These are phyloP conservation scores for Hypoxylon subgilvum DNA, from an alignment of 495 filamentous ascomycete species.

Conservation along the genomic window DNA sequence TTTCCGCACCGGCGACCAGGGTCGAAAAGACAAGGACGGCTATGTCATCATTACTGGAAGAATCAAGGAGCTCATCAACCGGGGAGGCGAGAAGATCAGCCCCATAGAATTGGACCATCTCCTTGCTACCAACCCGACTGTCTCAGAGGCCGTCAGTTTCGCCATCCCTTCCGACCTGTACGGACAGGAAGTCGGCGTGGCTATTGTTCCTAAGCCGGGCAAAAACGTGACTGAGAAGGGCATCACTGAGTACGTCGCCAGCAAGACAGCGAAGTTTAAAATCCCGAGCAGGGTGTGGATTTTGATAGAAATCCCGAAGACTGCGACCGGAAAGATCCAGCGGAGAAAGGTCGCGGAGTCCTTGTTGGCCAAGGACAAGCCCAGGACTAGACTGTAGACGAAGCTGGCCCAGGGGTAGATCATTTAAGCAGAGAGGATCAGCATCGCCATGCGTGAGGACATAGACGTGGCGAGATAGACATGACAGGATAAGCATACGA, in stretches of 20 bases:
- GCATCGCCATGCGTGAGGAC: too few relatives aligned
- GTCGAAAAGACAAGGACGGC: conserved; percentile 72
- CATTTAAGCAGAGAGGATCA: too few relatives aligned
- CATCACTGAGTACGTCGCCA: conserved; percentile 67
- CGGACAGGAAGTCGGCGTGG: conserved; percentile 80
- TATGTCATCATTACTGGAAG: conserved; percentile 79
- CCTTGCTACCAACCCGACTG: conserved; percentile 67
- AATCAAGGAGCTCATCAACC: conserved; percentile 86
- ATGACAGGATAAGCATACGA: too few relatives aligned
- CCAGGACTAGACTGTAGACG: too few relatives aligned
- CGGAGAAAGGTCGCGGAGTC: conserved; percentile 78
- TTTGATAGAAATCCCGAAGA: conserved; percentile 86
- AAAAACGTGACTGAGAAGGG: conserved; percentile 58
- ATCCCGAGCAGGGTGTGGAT: conserved; percentile 79
- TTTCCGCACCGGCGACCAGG: conserved; percentile 87
- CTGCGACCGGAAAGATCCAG: conserved; percentile 88
- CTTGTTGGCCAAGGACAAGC: too few relatives aligned
- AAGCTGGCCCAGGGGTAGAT: too few relatives aligned
- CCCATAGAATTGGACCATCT: conserved; percentile 86
- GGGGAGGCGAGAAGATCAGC: conserved; percentile 81
- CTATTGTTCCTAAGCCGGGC: conserved; percentile 73
- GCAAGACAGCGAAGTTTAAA: conserved; percentile 79
- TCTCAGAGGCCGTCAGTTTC: conserved; percentile 80
- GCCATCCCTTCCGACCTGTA: conserved; percentile 77
- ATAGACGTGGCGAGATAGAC: too few relatives aligned